Percentiles rank a stretch among this genome's conserved stretches.
Conservation (phyloP, 2,329 filamentous ascomycete genomes). For the Elsinoe arachidis region DNA sequence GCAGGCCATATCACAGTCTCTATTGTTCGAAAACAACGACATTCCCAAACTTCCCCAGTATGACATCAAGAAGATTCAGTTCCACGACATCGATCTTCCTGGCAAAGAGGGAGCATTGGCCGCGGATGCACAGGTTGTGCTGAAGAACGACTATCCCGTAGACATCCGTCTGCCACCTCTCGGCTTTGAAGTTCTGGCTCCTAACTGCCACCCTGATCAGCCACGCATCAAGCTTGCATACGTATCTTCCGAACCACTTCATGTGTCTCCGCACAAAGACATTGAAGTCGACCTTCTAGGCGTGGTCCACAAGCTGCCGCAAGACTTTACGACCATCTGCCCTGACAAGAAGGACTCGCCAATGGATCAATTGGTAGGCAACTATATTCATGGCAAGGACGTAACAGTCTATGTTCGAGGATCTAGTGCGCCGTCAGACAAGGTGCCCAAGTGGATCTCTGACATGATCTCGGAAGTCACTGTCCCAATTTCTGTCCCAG, state of each 20-base stretch:
- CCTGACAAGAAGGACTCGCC: conserved; percentile 72
- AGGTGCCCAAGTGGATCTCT: conserved; percentile 73
- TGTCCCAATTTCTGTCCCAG: conserved; percentile 75
- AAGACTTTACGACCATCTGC: conserved; percentile 62
- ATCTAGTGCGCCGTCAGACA: conserved; percentile 54
- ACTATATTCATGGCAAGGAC: conserved; percentile 71
- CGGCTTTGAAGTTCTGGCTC: conserved; percentile 74
- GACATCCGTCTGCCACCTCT: conserved; percentile 68
- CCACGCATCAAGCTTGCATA: conserved; percentile 71
- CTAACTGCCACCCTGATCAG: conserved; percentile 65
- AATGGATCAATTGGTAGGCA: conserved; percentile 69
- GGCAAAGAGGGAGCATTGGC: conserved; percentile 58
- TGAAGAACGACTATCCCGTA: conserved; percentile 71
- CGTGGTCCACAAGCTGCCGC: conserved; percentile 63
- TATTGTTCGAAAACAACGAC: conserved; percentile 64
- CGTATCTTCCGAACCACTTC: conserved; percentile 58
- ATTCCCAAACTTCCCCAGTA: conserved; percentile 73
- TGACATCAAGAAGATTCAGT: conserved; percentile 70
- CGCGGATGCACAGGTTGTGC: conserved; percentile 65
- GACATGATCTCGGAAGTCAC: conserved; percentile 74
- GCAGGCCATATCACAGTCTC: conserved; percentile 63
- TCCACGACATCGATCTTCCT: conserved; percentile 59
- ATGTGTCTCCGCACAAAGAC: conserved; percentile 58
- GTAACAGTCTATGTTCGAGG: conserved; percentile 78
- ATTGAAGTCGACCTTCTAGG: conserved; percentile 64